Evolutionary conservation across 2,329 filamentous ascomycete species (phyloP), one percentile per base, ranked within the genome.

Genomic region (Grosmannia penicillata): DNA sequence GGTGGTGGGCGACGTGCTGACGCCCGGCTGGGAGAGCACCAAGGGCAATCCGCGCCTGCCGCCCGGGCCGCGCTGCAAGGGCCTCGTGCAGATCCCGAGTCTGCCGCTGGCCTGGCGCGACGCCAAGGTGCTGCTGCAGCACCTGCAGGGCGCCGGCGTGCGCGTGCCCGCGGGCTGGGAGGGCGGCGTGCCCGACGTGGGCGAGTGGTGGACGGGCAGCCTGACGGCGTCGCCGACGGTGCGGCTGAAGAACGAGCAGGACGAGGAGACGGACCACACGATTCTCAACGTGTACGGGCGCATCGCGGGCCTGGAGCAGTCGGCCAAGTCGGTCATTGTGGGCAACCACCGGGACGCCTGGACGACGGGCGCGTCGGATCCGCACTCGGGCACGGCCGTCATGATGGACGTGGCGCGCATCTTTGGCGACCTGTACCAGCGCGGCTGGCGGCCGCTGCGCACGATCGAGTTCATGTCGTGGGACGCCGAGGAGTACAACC

Each of bases 401-500:
- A 80, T 98, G 69, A 70, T 96, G 38, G 91, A 98, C 60, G 68
- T 96, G 41, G 78, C 82, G 18, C 77, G 82, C 32, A 76, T 94
- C 35, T 83, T 98, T 50, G 85, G 86, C 29, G 75, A 84, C 45
- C 70, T 96, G 14, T 66, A 78, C 18, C 59, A 67, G 14, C 72
- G 76, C 41, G 89, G 87, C 38, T 98, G 91, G 91, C 72, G 82
- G 21, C 91, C 91, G 1, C 66, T 93, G 14, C 79, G 91, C n/a
- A 93, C 85, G 4, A 93, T 98, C 46, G 82, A 93, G 55, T 96
- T 98, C 56, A 86, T 87, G 52, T 94, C 84, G 25, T 98, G 91
- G 91, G 91, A 98, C 56, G 91, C 75, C 4, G 80, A 80, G 48
- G 85, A 89, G 57, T 96, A 94, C 62, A 95, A 95, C 57, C 63